Evolutionary conservation across 2,329 filamentous ascomycete species (phyloP), one percentile per base, ranked within the genome.

Genomic region (Neofusicoccum parvum): DNA sequence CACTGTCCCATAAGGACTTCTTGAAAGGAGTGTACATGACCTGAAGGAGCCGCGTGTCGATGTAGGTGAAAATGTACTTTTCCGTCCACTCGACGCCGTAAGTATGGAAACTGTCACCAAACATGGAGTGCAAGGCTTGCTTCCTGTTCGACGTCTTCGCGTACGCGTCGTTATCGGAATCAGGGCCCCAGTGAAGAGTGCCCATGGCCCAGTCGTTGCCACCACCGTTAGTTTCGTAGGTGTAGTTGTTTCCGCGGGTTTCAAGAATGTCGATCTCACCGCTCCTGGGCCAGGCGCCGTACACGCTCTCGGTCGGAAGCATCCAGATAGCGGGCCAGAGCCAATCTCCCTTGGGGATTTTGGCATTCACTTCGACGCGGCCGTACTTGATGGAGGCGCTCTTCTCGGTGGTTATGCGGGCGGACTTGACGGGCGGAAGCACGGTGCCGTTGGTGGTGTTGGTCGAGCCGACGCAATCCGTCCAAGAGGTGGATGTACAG

Each of bases 181-280:
- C 65, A 7, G 72, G 75, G 71, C 81, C 83, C 83, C 83, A 85
- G 70, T 85, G 83, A 20, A 84, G 70, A 3, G 82, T 79, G 56
- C 79, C 77, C 56, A 76, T 79, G 66, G 79, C 75, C 9, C 76
- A 73, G 68, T 85, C 78, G 37, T 80, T 76, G 15, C 82, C 82
- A 43, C 75, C 76, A 23, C 76, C 71, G 43, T 71, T 64, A 68
- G 81, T 81, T 34, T 70, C 69, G 27, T 72, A 71, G 36, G 43
- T 65, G 36, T 65, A 59, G 53, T 74, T 72, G 68, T 86, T 85
- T 51, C 84, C 84, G 36, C 82, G 76, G 37, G 76, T 75, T 72
- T 85, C 83, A 67, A 79, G 77, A 48, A 86, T 82, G 71, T 86
- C 84, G 63, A 86, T 86, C 70, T 86, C 84, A 27, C 84, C 84